A percentile compares a stretch with the other conserved stretches of the same genome.
phyloP scores from a whole-genome alignment of 345 rosid genomes.

The Balakata baccata region DNA sequence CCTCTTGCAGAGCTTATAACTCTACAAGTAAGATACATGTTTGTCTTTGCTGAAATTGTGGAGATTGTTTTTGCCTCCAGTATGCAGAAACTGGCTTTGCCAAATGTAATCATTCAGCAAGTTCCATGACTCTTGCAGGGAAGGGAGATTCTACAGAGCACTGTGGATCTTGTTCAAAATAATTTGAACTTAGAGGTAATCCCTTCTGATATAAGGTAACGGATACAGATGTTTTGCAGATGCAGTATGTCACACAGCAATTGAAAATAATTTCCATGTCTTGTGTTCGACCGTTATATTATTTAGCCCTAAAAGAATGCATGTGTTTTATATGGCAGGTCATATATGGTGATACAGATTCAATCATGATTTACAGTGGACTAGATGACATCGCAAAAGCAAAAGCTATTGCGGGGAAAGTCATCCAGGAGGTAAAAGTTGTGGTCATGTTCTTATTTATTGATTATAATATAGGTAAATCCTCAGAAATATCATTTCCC shows the following conservation, averaged over 20 bases:
- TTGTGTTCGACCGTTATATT: background rate
- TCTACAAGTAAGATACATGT: conserved; percentile 54
- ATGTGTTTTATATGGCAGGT: conserved; percentile 57
- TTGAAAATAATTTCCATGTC: conserved; percentile 6
- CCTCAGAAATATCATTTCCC: background rate
- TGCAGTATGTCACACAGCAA: background rate
- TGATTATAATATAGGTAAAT: background rate
- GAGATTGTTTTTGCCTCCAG: conserved; percentile 5
- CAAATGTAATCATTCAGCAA: conserved; percentile 10
- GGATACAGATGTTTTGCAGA: background rate
- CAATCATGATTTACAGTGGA: conserved; percentile 96
- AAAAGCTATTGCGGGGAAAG: conserved; percentile 75
- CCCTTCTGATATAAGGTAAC: background rate
- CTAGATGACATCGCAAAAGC: conserved; percentile 78
- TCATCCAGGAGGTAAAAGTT: conserved; percentile 76
- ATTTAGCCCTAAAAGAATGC: conserved; percentile 8
- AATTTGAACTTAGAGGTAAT: conserved; percentile 81
- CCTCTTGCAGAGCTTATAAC: conserved; percentile 97
- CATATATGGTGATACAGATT: conserved; percentile 96
- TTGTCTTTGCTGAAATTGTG: conserved; percentile 7
- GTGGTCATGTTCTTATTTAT: conserved; percentile 4
- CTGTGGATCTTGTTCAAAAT: conserved; percentile 93
- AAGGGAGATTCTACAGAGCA: conserved; percentile 91
- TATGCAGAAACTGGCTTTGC: conserved; percentile 7
- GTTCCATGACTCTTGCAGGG: conserved; percentile 54